Evolutionary conservation across 2,329 filamentous ascomycete genomes (phyloP).

Genomic region (Zarea fungicola): DNA sequence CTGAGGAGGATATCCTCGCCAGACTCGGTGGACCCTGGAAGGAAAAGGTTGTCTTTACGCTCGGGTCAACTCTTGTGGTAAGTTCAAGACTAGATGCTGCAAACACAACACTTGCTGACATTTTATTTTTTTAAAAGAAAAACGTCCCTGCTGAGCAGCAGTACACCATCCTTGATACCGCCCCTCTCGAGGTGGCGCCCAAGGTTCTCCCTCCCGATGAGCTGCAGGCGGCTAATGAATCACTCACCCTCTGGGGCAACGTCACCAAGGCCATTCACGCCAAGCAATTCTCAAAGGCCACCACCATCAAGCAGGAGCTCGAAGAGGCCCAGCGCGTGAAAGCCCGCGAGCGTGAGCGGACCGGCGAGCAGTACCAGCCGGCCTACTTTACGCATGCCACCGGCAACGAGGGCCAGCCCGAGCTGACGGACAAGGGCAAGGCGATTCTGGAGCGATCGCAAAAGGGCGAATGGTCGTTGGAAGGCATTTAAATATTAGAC

Average conservation of each 20-base stretch:
- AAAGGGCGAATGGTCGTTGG: constrained; percentile 46
- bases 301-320: constrained; percentile 80
- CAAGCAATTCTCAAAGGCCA: constrained; percentile 82
- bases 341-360: constrained; percentile 70
- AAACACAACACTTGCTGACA: no score
- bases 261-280: constrained; percentile 81
- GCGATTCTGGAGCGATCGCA: constrained; percentile 48
- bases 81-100: constrained; percentile 26
- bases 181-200: constrained; percentile 70
- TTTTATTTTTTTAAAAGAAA: no score
- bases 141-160: constrained; percentile 51
- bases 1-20: constrained; percentile 76
- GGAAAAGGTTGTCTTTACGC: constrained; percentile 57
- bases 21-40: constrained; percentile 85
- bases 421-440: constrained; percentile 49
- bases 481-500: constrained; percentile 29
- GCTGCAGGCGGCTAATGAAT: constrained; percentile 82
- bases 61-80: constrained; percentile 58
- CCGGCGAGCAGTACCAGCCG: constrained; percentile 70
- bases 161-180: constrained; percentile 78
- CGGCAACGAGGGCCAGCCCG: constrained; percentile 51
- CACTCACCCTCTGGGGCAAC: constrained; percentile 76
- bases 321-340: constrained; percentile 86
- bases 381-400: constrained; percentile 70
- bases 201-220: constrained; percentile 76